phyloP scores from a whole-genome alignment of 2,329 filamentous ascomycete species.

The Ceratocystis papillata region DNA sequence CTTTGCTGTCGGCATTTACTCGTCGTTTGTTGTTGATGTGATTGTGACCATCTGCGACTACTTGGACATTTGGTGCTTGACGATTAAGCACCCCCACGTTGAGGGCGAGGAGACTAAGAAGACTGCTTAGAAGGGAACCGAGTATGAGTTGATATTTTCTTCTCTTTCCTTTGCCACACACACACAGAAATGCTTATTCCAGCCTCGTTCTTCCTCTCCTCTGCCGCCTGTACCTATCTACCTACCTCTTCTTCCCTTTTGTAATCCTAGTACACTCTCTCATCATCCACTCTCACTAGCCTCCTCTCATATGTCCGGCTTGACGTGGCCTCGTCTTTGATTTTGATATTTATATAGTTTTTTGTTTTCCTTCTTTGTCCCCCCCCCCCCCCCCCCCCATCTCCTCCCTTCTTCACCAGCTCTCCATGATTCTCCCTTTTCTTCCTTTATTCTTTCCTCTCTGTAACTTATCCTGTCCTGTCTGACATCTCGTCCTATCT shows the following conservation, averaged over 20 bases:
- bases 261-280: background rate
- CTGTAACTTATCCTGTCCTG: no score
- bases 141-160: background rate
- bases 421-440: background rate
- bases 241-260: background rate
- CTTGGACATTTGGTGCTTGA: constrained; percentile 95
- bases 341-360: background rate
- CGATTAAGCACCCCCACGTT: constrained; percentile 73
- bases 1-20: constrained; percentile 79
- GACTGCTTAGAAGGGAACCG: constrained; percentile 28
- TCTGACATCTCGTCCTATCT: no score
- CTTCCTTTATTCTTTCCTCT: background rate
- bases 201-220: background rate
- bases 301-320: background rate
- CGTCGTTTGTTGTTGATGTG: constrained; percentile 92
- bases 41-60: constrained; percentile 98
- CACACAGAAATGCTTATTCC: background rate
- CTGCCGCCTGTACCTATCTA: no score
- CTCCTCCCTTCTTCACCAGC: background rate
- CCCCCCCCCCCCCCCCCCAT: no score
- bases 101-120: constrained; percentile 38
- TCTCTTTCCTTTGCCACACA: background rate
- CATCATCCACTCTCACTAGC: background rate
- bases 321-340: background rate
- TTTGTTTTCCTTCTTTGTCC: background rate